A percentile compares a stretch with the other conserved stretches of the same genome.
phyloP scores from a whole-genome alignment of 2,329 filamentous ascomycete genomes.

The Chaetomiaceae sp. region DNA sequence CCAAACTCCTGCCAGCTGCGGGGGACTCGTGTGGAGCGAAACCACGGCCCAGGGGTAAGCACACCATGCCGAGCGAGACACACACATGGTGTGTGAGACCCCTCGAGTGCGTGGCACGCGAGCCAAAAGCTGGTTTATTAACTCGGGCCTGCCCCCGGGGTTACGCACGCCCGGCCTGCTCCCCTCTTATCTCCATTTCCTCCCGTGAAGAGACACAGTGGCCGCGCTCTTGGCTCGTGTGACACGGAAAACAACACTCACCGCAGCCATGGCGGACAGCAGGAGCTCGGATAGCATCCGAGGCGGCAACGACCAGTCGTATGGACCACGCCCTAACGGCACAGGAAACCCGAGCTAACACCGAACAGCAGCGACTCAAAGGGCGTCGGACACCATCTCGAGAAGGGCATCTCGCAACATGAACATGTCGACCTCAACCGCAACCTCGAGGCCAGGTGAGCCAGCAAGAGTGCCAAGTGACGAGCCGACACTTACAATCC shows the following conservation, averaged over 20 bases:
- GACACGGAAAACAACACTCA: not conserved
- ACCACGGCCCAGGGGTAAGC: not conserved
- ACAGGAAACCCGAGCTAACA: not conserved
- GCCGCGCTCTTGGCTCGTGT: not conserved
- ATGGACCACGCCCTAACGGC: not conserved
- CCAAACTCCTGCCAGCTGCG: conserved; percentile 9
- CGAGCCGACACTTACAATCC: not conserved
- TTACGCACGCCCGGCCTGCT: not conserved
- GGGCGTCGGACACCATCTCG: conserved; percentile 20
- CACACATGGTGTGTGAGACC: not conserved
- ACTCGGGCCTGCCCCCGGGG: not conserved
- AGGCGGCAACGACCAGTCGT: not conserved
- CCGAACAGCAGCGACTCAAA: conserved; percentile 23
- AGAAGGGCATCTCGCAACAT: conserved; percentile 7
- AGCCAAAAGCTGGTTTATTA: not conserved
- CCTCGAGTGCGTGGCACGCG: not conserved
- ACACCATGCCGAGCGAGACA: not conserved
- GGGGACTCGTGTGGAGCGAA: not conserved
- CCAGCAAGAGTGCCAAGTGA: not conserved
- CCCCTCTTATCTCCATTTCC: not conserved
- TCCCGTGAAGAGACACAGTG: not conserved
- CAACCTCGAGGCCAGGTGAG: conserved; percentile 29
- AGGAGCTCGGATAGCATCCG: conserved; percentile 14
- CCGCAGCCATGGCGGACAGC: conserved; percentile 18
- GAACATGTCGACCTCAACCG: conserved; percentile 16